Base-by-base conservation (phyloP, 2,329 filamentous ascomycete species). In the Hymenoscyphus scutula region DNA sequence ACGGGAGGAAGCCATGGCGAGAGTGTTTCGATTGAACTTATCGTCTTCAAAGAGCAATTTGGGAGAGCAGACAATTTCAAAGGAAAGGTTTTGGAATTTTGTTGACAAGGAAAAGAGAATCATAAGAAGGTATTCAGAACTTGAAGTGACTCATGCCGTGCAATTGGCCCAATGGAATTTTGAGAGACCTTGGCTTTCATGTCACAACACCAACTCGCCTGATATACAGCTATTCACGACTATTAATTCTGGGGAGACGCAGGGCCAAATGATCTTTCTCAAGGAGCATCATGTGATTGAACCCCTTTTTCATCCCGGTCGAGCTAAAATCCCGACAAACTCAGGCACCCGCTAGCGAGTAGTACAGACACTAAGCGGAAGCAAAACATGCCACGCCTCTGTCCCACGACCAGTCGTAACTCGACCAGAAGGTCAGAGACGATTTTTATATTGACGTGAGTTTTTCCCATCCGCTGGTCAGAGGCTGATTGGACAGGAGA, bases 1-100 rank as follows among this genome's bases (percentile, higher is more conserved):
- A 29, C 61, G 63, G 8, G 67, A 41, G 45, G 62, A 27, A 60
- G 38, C 41, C 41, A 48, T 48, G 2, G 3, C 23, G 5, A 48
- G 19, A 48, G n/a, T 1, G n/a, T n/a, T n/a, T 45, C 19, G 17
- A 5, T 45, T n/a, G 10, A n/a, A 48, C 5, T n/a, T 11, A 8
- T 23, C 13, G 6, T 19, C 19, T 48, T 19, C 17, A 2, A 5
- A 19, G 7, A n/a, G 1, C n/a, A 19, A 2, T 19, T 11, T 45
- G 7, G n/a, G 38, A 19, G 17, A n/a, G 38, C 17, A 45, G 38
- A 10, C 38, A n/a, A n/a, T 41, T 41, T 41, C 11, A 34, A 34
- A 8, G 15, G 32, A 34, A 34, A 34, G 32, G 3, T 34, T 13
- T 8, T 11, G 2, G 10, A 13, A 11, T 32, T 32, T 34, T 34